Percentiles rank a stretch among this genome's conserved stretches.
phyloP scores from a whole-genome alignment of 2,329 filamentous ascomycete genomes.

The Aspergillus latus region DNA sequence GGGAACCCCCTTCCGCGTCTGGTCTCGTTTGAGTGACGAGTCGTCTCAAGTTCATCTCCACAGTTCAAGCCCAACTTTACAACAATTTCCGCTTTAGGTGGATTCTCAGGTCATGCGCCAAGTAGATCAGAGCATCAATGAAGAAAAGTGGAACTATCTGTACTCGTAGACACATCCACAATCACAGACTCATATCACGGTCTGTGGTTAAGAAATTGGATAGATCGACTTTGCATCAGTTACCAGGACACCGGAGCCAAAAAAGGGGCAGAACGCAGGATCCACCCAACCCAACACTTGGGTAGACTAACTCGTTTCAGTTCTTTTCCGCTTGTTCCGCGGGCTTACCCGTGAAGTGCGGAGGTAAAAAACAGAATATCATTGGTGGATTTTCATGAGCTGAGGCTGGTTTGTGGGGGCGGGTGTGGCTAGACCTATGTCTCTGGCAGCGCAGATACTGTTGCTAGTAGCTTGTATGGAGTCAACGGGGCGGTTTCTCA shows the following conservation, averaged over 20 bases:
- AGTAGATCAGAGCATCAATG: not conserved
- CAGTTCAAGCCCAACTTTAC: not conserved
- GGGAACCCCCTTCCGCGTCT: not conserved
- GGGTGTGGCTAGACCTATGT: not conserved
- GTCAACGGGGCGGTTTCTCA: too few relatives aligned
- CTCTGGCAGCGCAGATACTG: too few relatives aligned
- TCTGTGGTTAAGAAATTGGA: not conserved
- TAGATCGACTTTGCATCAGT: slow-evolving; percentile 7
- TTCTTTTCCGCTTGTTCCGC: slow-evolving; percentile 13
- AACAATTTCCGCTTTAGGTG: not conserved
- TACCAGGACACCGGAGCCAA: not conserved
- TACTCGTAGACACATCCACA: not conserved
- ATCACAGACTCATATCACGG: not conserved
- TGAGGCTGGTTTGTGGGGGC: not conserved
- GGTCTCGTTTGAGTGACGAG: not conserved
- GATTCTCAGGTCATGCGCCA: not conserved
- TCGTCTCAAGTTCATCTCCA: not conserved
- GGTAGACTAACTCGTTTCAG: not conserved
- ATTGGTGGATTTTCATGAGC: not conserved
- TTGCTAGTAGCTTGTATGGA: not conserved
- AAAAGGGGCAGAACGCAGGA: not conserved
- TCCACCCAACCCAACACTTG: not conserved
- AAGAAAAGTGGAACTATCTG: not conserved
- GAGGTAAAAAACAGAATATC: not conserved
- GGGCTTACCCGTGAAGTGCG: slow-evolving; percentile 12